Base-by-base conservation (phyloP, 1,284 basidiomycete genomes). In the Tilletia indica region DNA sequence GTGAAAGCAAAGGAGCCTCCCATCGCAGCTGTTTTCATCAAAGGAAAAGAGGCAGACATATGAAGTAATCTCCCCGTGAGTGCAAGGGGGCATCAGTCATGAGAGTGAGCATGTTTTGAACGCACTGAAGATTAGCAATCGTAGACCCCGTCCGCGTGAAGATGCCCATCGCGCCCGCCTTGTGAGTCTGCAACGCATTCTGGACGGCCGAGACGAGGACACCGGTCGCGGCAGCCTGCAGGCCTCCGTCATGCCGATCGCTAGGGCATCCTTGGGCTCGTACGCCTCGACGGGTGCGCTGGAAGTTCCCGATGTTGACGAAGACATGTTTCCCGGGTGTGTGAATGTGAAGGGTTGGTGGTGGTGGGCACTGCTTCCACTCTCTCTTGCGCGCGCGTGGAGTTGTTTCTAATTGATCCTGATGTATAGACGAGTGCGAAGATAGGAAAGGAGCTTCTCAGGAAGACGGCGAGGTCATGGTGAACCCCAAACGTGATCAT, bases 1-100 rank as follows among this genome's bases (percentile, higher is more conserved):
- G 92, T 92, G 80, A 91, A 89, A 19, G 93, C 91, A 84, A 92
- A 97, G 38, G 91, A 89, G 74, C 91, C 91, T 61, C 93, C 94
- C 90, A 96, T 92, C n/a, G 92, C 93, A 80, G 93, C 75, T 76
- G 73, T 16, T 34, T 34, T 8, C 8, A 34, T 8, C 11, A 56
- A 56, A 56, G n/a, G 1, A 25, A 67, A 8, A 42, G 9, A 25
- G 11, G 25, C 25, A 31, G 25, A 31, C 25, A 31, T 31, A 31
- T n/a, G 25, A 31, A 31, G 25, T 2, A 31, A 31, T 2, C 25
- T 31, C 25, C 25, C 25, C 25, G 25, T 31, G 25, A 31, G 25
- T 31, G 25, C 25, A 31, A 31, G 25, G 25, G 25, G 25, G 25
- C 25, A 31, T 31, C 25, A 42, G 39, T 49, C 63, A 54, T 36